Conservation (phyloP, 108 stramenopile genomes). For the Cyclostephanos invisitatus region DNA sequence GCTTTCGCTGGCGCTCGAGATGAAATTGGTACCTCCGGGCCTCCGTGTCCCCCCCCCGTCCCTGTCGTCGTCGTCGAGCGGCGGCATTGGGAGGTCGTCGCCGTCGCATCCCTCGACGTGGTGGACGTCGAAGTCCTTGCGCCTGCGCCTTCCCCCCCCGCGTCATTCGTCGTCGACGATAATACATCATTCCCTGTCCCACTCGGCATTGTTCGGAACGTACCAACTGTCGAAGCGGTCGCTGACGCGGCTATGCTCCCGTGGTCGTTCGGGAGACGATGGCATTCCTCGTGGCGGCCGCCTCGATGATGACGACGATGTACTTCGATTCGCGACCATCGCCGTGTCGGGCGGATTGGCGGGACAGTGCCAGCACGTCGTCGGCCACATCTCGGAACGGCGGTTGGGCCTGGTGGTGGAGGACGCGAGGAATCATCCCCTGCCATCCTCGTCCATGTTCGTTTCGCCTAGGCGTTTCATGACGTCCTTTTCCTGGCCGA, state of each 20-base stretch:
- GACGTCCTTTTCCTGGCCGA: slow-evolving; percentile 26
- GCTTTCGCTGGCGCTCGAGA: slow-evolving; percentile 34
- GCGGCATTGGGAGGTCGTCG: background rate
- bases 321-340: slow-evolving; percentile 32
- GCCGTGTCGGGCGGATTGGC: slow-evolving; percentile 66
- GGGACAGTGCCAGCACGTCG: slow-evolving; percentile 64
- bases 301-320: background rate
- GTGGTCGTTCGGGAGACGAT: background rate
- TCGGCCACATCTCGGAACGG: slow-evolving; percentile 59
- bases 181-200: slow-evolving; percentile 63
- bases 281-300: background rate
- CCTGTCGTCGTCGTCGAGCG: background rate
- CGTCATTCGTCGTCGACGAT: slow-evolving; percentile 22
- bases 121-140: background rate
- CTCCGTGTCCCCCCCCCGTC: background rate
- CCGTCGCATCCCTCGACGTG: slow-evolving; percentile 12
- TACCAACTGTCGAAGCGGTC: slow-evolving; percentile 63
- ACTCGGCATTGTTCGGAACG: slow-evolving; percentile 67
- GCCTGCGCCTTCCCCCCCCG: slow-evolving; percentile 19
- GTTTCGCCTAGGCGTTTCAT: slow-evolving; percentile 9
- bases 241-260: background rate
- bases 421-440: background rate
- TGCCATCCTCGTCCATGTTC: background rate
- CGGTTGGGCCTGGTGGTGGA: slow-evolving; percentile 21
- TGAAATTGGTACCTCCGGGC: slow-evolving; percentile 11